Evolutionary conservation across 140 eudicot genomes (phyloP).

Genomic region (Senecio squalidus): DNA sequence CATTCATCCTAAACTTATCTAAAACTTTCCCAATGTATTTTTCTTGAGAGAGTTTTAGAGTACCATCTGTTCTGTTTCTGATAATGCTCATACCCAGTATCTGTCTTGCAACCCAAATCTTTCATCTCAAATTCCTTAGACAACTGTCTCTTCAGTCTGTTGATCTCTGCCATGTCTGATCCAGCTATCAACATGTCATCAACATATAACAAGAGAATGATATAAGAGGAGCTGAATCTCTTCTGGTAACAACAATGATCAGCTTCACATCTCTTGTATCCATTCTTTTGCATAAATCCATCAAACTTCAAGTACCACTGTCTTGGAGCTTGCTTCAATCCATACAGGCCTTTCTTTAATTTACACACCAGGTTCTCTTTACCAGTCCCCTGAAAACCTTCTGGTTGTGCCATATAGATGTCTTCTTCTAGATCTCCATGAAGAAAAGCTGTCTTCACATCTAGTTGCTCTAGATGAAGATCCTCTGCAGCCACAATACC

Average conservation of each 20-base stretch:
- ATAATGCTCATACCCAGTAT: neutral
- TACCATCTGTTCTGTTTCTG: neutral
- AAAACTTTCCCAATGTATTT: neutral
- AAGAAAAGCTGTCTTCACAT: neutral
- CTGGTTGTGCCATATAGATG: neutral
- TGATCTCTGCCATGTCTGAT: neutral
- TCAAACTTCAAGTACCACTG: neutral
- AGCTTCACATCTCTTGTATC: neutral
- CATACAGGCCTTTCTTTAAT: neutral
- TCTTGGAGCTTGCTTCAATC: neutral
- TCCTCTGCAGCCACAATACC: neutral
- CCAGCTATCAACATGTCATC: neutral
- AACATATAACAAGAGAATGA: neutral
- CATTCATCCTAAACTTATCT: neutral
- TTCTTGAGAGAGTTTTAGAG: neutral
- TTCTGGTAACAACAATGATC: neutral
- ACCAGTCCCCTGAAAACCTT: neutral
- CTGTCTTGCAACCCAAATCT: neutral
- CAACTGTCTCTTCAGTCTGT: neutral
- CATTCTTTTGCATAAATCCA: neutral
- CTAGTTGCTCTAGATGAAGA: neutral
- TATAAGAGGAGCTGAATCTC: neutral
- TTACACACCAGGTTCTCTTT: neutral
- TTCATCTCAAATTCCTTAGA: neutral
- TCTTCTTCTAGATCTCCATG: neutral